These are phyloP conservation scores for Candida nanaspora DNA, from an alignment of 805 yeast species.

Conservation along the genomic window DNA sequence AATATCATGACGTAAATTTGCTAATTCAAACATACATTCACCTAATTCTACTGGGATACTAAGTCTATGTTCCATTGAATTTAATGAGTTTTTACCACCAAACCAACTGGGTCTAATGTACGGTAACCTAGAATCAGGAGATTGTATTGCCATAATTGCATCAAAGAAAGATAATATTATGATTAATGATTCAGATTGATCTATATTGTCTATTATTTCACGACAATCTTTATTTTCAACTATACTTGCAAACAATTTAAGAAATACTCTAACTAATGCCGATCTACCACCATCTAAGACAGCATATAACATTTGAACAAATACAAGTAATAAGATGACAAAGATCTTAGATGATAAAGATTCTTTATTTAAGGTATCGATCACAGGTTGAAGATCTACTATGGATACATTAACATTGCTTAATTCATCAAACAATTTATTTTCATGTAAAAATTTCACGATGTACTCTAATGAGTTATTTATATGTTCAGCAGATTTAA, in stretches of 20 bases:
- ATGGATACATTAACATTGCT: constrained; percentile 3
- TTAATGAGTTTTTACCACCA: constrained; percentile 15
- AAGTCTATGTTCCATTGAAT: constrained; percentile 30
- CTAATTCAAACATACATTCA: constrained; percentile 27
- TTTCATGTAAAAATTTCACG: constrained; percentile 28
- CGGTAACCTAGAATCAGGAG: constrained; percentile 36
- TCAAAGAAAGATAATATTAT: constrained; percentile 34
- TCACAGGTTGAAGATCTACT: not conserved
- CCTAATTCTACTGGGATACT: constrained; percentile 36
- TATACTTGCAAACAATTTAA: constrained; percentile 31
- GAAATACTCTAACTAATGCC: constrained; percentile 29
- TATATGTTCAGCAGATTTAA: constrained; percentile 38
- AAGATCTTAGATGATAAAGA: constrained; percentile 9
- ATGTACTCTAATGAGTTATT: constrained; percentile 39
- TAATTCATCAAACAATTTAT: constrained; percentile 8
- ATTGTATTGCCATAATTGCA: constrained; percentile 31
- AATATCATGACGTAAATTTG: constrained; percentile 19
- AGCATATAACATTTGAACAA: constrained; percentile 33
- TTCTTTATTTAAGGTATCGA: not conserved
- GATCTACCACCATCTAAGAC: constrained; percentile 34
- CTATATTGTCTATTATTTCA: constrained; percentile 22
- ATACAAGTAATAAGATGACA: constrained; percentile 30
- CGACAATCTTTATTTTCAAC: constrained; percentile 24
- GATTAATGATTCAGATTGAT: constrained; percentile 26
- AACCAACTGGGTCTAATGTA: constrained; percentile 33